These are phyloP conservation scores for Corinectria fuckeliana DNA, from an alignment of 2,329 filamentous ascomycete genomes.

Conservation along the genomic window DNA sequence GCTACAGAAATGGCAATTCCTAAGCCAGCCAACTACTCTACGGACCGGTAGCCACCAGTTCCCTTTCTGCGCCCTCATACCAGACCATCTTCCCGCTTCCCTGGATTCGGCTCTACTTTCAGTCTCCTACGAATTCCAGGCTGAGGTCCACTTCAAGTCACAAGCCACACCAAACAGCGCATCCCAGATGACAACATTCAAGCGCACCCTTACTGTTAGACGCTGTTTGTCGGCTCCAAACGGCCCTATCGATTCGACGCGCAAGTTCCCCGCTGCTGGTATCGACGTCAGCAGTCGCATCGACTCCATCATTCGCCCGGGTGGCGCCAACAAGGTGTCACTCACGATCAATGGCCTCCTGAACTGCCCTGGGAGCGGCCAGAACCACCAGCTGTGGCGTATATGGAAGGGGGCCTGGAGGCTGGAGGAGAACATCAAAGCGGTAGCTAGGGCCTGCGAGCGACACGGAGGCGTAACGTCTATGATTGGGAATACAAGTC, in stretches of 20 bases:
- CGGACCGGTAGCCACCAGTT: slow-evolving; percentile 52
- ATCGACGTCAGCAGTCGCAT: slow-evolving; percentile 83
- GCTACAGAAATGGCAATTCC: slow-evolving; percentile 22
- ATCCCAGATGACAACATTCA: slow-evolving; percentile 62
- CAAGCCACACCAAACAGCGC: slow-evolving; percentile 48
- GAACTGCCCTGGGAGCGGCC: slow-evolving; percentile 67
- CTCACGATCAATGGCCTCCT: slow-evolving; percentile 65
- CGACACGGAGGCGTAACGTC: slow-evolving; percentile 61
- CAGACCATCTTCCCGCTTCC: slow-evolving; percentile 80
- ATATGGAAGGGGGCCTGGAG: slow-evolving; percentile 90
- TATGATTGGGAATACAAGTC: neutral
- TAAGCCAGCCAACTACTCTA: neutral
- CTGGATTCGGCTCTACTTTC: slow-evolving; percentile 74
- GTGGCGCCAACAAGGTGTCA: slow-evolving; percentile 66
- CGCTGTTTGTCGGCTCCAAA: slow-evolving; percentile 76
- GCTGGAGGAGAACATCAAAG: slow-evolving; percentile 83
- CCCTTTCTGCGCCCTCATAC: slow-evolving; percentile 85
- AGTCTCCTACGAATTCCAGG: slow-evolving; percentile 79
- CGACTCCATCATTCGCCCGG: slow-evolving; percentile 80
- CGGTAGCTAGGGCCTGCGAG: slow-evolving; percentile 76
- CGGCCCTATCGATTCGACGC: slow-evolving; percentile 73
- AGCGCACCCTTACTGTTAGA: slow-evolving; percentile 72
- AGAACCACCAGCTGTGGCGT: slow-evolving; percentile 77
- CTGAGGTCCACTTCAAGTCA: slow-evolving; percentile 64
- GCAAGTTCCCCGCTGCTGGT: slow-evolving; percentile 86